These are phyloP conservation scores for Mortierella sp. DNA, from an alignment of 371 early-diverging fungal species.

Conservation along the genomic window DNA sequence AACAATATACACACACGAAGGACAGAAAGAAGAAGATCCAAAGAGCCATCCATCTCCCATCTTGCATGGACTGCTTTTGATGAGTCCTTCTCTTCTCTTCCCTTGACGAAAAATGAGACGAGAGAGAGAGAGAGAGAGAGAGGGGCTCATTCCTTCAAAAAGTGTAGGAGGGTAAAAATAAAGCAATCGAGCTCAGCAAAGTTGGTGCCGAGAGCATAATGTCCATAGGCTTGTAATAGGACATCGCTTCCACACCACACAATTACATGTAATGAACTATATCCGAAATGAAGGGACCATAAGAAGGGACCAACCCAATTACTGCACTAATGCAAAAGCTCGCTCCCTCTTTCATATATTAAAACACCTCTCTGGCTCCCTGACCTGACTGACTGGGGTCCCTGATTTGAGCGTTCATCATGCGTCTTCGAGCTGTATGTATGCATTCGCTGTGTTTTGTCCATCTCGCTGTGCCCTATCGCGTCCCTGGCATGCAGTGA, in stretches of 20 bases:
- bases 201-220: constrained; percentile 11
- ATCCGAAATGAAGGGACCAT: constrained; percentile 15
- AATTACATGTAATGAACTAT: constrained; percentile 11
- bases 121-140: not conserved
- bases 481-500: not conserved
- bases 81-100: not conserved
- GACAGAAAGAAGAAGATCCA: not conserved
- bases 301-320: constrained; percentile 1
- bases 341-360: not conserved
- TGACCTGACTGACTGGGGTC: constrained; percentile 1
- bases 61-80: constrained; percentile 4
- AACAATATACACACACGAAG: not conserved
- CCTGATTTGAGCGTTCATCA: constrained; percentile 10
- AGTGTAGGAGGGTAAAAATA: constrained; percentile 11
- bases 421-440: not conserved
- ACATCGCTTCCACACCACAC: not conserved
- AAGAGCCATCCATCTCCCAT: constrained; percentile 3
- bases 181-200: constrained; percentile 9
- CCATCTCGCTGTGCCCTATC: not conserved
- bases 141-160: constrained; percentile 1
- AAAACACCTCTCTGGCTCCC: not conserved
- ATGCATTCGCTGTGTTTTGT: constrained; percentile 2
- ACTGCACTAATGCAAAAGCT: not conserved
- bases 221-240: constrained; percentile 4
- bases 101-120: not conserved